Base-by-base conservation (phyloP, 768 basidiomycete genomes). In the Piloderma croceum region DNA sequence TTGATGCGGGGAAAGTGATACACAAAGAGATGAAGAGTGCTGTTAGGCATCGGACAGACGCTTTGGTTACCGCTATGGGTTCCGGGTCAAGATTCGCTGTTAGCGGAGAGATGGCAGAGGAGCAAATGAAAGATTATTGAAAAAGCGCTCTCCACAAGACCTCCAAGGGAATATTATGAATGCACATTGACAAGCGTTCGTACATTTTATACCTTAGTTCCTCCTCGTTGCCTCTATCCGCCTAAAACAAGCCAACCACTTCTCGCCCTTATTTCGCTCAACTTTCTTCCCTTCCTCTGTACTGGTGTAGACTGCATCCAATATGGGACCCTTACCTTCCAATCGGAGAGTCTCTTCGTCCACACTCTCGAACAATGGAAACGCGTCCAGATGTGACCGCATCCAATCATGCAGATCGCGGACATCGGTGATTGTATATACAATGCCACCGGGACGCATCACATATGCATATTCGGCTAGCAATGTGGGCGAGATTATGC, bases 241-340 rank as follows among this genome's bases (percentile, higher is more conserved):
- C 55, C 77, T 73, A 63, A 91, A 98, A 59, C 91, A 94, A 5
- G 88, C 90, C 23, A 94, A 72, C 83, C 84, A 93, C 61, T 97
- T 98, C 34, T 86, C 74, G 19, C 92, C 92, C 15, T 73, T 69
- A 57, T 96, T 97, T 57, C 94, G 70, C 59, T 89, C 88, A 0
- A 98, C 96, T 61, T 99, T 99, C 62, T 82, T 90, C 5, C 96
- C 94, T 63, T 99, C 96, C 61, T 99, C 96, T 3, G 96, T 99
- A 53, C 80, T 80, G 24, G 67, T 76, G 60, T 82, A 83, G 13
- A 94, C 81, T 3, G 82, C 87, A 48, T 89, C 86, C n/a, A 93
- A 57, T 34, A 91, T 77, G 0, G 76, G 69, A 3, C 84, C 86
- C 49, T 82, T 79, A 13, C 87, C 88, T 47, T 85, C 76, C 7